Percentiles rank a stretch among this genome's conserved stretches.
Evolutionary conservation across 2,329 filamentous ascomycete species (phyloP).

Genomic region (Apiospora phragmitis): DNA sequence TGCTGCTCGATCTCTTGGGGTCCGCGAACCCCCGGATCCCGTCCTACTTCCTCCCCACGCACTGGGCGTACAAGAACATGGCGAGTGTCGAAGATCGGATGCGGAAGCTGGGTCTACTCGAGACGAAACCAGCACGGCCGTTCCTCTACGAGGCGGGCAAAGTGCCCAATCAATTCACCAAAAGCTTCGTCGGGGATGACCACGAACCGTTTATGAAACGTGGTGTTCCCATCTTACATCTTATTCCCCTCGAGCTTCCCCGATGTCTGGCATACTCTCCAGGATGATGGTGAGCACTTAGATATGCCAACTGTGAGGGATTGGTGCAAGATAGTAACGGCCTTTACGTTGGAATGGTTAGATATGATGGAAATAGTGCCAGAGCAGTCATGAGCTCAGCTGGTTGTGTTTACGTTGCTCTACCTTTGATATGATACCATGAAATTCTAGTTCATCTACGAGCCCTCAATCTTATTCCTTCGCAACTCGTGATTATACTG

Average conservation of each 20-base stretch:
- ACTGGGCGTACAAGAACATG: slow-evolving; percentile 77
- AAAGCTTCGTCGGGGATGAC: slow-evolving; percentile 62
- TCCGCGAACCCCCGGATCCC: slow-evolving; percentile 59
- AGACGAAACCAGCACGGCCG: slow-evolving; percentile 31
- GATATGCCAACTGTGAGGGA: slow-evolving; percentile 72
- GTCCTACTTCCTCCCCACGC: slow-evolving; percentile 75
- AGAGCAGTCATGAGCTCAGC: slow-evolving; percentile 15
- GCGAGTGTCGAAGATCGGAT: slow-evolving; percentile 65
- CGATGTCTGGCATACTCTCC: slow-evolving; percentile 68
- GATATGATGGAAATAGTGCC: slow-evolving; percentile 55
- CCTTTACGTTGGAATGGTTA: slow-evolving; percentile 78
- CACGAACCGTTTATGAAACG: slow-evolving; percentile 75
- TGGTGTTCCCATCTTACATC: slow-evolving; percentile 74
- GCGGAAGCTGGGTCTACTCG: slow-evolving; percentile 56
- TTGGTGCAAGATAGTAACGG: slow-evolving; percentile 72
- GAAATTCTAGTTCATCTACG: background rate
- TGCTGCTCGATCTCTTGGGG: slow-evolving; percentile 75
- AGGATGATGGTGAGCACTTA: slow-evolving; percentile 72
- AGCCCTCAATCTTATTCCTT: background rate
- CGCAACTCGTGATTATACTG: background rate
- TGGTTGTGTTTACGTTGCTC: background rate
- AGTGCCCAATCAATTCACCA: slow-evolving; percentile 34
- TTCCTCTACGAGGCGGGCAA: slow-evolving; percentile 62
- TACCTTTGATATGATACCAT: background rate
- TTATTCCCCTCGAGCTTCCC: slow-evolving; percentile 76